Evolutionary conservation across 2,329 filamentous ascomycete genomes (phyloP), one percentile per base, ranked within the genome.

Genomic region (Dissoconium aciculare): DNA sequence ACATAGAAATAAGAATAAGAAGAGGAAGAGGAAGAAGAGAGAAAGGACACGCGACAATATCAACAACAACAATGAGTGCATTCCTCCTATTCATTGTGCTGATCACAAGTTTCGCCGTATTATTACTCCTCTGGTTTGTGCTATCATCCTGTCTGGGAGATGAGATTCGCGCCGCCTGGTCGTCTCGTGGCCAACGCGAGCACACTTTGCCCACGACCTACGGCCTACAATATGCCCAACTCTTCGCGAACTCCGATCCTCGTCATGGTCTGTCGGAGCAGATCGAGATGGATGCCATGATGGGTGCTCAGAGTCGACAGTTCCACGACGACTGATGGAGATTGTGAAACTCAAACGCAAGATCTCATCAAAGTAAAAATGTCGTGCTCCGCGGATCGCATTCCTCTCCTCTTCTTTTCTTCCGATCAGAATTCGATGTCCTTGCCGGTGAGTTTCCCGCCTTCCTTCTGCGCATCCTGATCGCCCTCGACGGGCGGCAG

Each of bases 401-500:
- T n/a, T n/a, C n/a, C 3, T 27, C 26, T 27, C 12, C 8, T 23
- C 15, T 15, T 30, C 4, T 19, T 17, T 30, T 15, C 23, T 16
- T 11, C 3, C 15, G 4, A 13, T 66, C 50, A 83, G 47, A 91
- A 91, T 30, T 89, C 80, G 29, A 91, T 67, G 41, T 78, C 74
- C 34, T 81, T 82, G 30, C 64, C 67, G 3, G 66, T 63, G 41
- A 67, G 67, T 38, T 55, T 56, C 29, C 50, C 54, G 34, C 36
- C 55, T 9, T 57, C 60, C 35, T 66, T 62, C 49, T 74, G 70
- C 10, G 66, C 71, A 45, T 72, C 70, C 26, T 59, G 68, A 41
- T 84, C 82, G 2, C 78, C 82, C 32, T 84, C 80, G 24, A 87
- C 63, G 0, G 89, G 89, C 15, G 89, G 89, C 26, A 98, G 62